Conservation (phyloP, 176 grass and related monocot species). For the Hyparrhenia diplandra region DNA sequence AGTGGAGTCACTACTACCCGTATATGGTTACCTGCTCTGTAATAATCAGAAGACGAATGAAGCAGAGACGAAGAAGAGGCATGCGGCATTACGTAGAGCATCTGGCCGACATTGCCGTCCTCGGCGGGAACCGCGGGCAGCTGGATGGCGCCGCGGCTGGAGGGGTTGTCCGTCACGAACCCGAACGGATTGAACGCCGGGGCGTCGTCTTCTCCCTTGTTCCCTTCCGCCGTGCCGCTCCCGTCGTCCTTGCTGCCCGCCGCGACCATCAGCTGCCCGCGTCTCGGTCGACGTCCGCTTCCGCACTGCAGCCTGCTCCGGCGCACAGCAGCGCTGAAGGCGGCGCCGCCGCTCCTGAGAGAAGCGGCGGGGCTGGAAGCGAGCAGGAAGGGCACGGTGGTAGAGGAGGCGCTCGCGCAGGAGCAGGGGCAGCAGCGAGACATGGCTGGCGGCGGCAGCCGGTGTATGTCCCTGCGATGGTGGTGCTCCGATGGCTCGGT, state of each 20-base stretch:
- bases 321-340: neutral
- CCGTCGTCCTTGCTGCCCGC: slow-evolving; percentile 32
- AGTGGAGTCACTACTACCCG: neutral
- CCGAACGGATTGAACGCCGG: slow-evolving; percentile 82
- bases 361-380: neutral
- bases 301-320: neutral
- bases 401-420: slow-evolving; percentile 12
- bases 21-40: neutral
- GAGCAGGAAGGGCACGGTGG: neutral
- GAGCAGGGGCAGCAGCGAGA: slow-evolving; percentile 30
- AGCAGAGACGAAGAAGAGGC: neutral
- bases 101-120: slow-evolving; percentile 96
- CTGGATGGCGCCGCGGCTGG: slow-evolving; percentile 78
- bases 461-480: neutral
- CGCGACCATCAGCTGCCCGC: neutral
- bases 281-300: too few relatives aligned
- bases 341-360: neutral
- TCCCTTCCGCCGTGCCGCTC: neutral
- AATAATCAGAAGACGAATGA: neutral
- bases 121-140: slow-evolving; percentile 71
- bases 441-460: slow-evolving; percentile 23
- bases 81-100: slow-evolving; percentile 75
- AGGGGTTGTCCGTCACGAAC: slow-evolving; percentile 88
- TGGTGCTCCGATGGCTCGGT: neutral
- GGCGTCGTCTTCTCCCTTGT: slow-evolving; percentile 1